These are phyloP conservation scores for Tetrapisispora namnaoensis DNA, from an alignment of 805 yeast species.

Conservation along the genomic window DNA sequence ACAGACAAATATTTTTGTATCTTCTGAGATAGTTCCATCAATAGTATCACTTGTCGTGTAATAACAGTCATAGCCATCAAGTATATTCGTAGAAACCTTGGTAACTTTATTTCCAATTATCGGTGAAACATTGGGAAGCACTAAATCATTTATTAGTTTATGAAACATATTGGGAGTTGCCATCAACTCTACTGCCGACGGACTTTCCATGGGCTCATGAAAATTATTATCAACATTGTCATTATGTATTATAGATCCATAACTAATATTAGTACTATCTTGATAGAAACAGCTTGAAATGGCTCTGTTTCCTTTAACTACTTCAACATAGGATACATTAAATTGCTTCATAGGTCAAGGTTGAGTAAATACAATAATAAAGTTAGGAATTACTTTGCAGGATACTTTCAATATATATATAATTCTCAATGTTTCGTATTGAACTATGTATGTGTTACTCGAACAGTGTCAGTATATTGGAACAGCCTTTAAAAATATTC, in stretches of 20 bases:
- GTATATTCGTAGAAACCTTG: slow-evolving; percentile 20
- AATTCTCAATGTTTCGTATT: neutral
- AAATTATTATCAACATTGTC: slow-evolving; percentile 2
- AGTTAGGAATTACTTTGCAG: no score
- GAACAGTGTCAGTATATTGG: no score
- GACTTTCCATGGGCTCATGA: neutral
- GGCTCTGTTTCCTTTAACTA: slow-evolving; percentile 12
- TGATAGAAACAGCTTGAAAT: slow-evolving; percentile 19
- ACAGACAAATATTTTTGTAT: slow-evolving; percentile 16
- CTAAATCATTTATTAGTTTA: slow-evolving; percentile 22
- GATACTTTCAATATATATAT: no score
- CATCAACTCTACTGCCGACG: slow-evolving; percentile 6
- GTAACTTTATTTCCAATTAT: slow-evolving; percentile 28
- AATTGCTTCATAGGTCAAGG: slow-evolving; percentile 10
- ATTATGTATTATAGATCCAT: slow-evolving; percentile 17
- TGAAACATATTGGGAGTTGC: slow-evolving; percentile 18
- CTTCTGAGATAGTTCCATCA: slow-evolving; percentile 2
- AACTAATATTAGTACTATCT: slow-evolving; percentile 8
- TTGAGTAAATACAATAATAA: neutral
- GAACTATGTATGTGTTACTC: no score
- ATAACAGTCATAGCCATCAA: slow-evolving; percentile 31
- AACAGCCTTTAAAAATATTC: neutral
- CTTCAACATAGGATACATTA: slow-evolving; percentile 23
- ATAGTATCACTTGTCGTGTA: slow-evolving; percentile 17
- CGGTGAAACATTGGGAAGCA: slow-evolving; percentile 24